Conservation (phyloP, 2,329 filamentous ascomycete species). For the Zymoseptoria tritici region DNA sequence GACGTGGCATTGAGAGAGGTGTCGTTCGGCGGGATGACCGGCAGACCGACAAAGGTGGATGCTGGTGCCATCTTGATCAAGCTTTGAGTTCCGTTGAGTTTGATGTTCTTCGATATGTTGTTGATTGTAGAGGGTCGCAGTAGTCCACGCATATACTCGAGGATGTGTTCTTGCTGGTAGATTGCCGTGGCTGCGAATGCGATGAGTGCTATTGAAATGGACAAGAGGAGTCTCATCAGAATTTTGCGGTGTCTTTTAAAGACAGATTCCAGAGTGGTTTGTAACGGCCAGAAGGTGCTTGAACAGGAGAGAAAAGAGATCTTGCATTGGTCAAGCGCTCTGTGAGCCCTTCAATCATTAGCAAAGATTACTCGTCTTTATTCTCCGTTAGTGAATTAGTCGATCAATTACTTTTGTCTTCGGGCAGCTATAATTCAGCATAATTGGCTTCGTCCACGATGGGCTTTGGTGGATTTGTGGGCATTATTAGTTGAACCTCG, state of each 20-base stretch:
- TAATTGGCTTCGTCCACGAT: not conserved
- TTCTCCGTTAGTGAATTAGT: not conserved
- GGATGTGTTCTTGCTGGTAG: constrained; percentile 23
- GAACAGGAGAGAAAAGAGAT: not conserved
- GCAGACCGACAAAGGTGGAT: constrained; percentile 40
- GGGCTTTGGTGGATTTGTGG: too few relatives aligned
- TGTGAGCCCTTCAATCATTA: not conserved
- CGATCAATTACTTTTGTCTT: too few relatives aligned
- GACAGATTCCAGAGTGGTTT: not conserved
- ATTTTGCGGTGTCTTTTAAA: constrained; percentile 5
- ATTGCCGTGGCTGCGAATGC: constrained; percentile 30
- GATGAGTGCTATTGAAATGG: constrained; percentile 38
- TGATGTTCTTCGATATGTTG: constrained; percentile 20
- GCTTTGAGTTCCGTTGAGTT: constrained; percentile 25
- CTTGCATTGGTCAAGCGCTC: not conserved
- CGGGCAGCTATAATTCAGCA: not conserved
- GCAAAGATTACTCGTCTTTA: not conserved
- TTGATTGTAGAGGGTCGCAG: constrained; percentile 25
- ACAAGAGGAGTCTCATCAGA: constrained; percentile 23
- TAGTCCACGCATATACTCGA: constrained; percentile 35
- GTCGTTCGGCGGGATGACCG: constrained; percentile 40
- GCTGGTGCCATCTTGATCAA: constrained; percentile 25
- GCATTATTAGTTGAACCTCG: too few relatives aligned
- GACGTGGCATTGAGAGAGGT: constrained; percentile 46
- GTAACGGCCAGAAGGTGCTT: not conserved